Conservation (phyloP, 169 alveolate species). For the Eimeria necatrix region DNA sequence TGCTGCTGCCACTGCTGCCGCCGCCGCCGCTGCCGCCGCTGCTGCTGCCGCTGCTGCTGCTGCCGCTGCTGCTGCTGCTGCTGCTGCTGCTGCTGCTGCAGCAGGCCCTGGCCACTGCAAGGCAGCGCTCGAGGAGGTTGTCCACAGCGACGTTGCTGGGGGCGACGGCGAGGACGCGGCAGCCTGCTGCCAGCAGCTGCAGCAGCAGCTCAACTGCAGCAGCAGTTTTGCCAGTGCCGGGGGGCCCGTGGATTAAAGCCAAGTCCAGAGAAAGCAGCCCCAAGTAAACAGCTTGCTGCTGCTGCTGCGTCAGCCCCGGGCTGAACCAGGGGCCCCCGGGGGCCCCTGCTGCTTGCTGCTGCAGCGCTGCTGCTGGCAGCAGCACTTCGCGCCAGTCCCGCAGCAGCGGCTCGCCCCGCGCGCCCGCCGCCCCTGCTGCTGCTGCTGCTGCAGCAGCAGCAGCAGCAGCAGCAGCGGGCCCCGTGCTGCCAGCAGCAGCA, state of each 20-base stretch:
- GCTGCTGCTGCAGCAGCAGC: not conserved
- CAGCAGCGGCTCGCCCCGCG: not conserved
- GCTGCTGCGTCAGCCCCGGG: not conserved
- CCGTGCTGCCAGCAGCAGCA: no score
- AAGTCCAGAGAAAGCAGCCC: slow-evolving; percentile 81
- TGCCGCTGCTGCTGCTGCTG: no score
- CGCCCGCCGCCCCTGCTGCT: no score
- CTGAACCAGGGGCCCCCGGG: not conserved
- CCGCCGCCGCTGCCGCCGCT: slow-evolving; percentile 6
- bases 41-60: not conserved
- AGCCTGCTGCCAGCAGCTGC: slow-evolving; percentile 41
- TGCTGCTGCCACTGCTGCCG: slow-evolving; percentile 14
- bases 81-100: not conserved
- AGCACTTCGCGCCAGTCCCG: not conserved
- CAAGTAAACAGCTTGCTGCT: slow-evolving; percentile 51
- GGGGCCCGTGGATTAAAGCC: slow-evolving; percentile 98
- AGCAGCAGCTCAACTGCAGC: slow-evolving; percentile 84
- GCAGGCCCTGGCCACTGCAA: not conserved
- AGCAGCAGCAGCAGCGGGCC: no score
- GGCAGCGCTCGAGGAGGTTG: slow-evolving; percentile 85
- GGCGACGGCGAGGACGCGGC: slow-evolving; percentile 94
- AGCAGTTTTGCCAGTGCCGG: slow-evolving; percentile 99
- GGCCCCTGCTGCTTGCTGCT: not conserved
- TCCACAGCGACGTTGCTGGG: slow-evolving; percentile 98
- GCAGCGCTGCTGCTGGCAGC: not conserved